phyloP scores from a whole-genome alignment of 768 basidiomycete genomes.

The Leccinum disarticulatum region DNA sequence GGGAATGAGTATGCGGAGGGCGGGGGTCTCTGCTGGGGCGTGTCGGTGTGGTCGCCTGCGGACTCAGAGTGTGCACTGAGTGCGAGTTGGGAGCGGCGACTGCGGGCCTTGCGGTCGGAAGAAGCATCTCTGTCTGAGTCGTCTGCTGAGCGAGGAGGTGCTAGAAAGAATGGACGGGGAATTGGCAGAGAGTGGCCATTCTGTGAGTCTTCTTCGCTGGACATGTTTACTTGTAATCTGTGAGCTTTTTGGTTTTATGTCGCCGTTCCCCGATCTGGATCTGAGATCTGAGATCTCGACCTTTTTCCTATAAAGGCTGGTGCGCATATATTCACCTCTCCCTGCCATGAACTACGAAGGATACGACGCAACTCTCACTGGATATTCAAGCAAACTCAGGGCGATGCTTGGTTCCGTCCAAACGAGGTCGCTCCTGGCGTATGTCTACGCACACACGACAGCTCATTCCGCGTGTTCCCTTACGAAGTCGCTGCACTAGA shows the following conservation, averaged over 20 bases:
- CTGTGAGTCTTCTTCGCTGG: constrained; percentile 31
- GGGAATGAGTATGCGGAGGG: constrained; percentile 47
- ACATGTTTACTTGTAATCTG: constrained; percentile 18
- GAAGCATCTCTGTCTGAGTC: constrained; percentile 31
- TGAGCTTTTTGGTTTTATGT: background rate
- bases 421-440: constrained; percentile 49
- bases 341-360: constrained; percentile 34
- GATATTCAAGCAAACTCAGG: constrained; percentile 36
- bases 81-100: constrained; percentile 28
- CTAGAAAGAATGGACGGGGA: constrained; percentile 41
- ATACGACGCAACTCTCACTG: constrained; percentile 32
- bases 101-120: constrained; percentile 21
- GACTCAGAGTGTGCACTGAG: constrained; percentile 19
- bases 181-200: constrained; percentile 20
- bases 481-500: constrained; percentile 52
- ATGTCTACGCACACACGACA: constrained; percentile 47
- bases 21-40: constrained; percentile 27
- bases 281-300: constrained; percentile 15
- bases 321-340: background rate
- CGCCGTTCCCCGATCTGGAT: constrained; percentile 16
- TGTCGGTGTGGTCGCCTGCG: constrained; percentile 14
- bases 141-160: constrained; percentile 16
- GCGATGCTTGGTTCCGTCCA: constrained; percentile 56
- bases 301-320: constrained; percentile 3
- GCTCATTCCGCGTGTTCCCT: constrained; percentile 55